Base-by-base conservation (phyloP, 805 yeast genomes). In the Nakazawaea wyomingensis region DNA sequence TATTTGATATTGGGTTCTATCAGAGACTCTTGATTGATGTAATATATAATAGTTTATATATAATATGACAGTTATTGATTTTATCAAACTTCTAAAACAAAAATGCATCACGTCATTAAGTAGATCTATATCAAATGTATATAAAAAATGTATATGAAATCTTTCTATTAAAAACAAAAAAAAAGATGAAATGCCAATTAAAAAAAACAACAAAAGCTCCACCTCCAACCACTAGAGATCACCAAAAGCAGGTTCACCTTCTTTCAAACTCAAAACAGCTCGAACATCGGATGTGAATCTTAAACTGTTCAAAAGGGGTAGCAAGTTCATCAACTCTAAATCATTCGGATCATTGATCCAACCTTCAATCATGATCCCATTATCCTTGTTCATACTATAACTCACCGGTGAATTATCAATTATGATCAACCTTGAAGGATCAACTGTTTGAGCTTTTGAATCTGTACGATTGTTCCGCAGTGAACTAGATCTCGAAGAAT, bases 311-410 rank as follows among this genome's bases (percentile, higher is more conserved):
- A 88, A 64, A 55, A 93, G 65, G 1, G 99, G 98, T 34, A 93
- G 61, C 41, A 93, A 64, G 53, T 88, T 81, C 61, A 93, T 66
- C 46, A 93, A 66, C 54, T 88, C 96, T 18, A 81, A 69, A 57
- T 93, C 99, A 29, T 82, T 76, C n/a, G 95, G 96, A 62, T 93
- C 99, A 56, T 85, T 87, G 49, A 93, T 88, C 99, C 99, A 93
- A 36, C 99, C 98, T 63, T 90, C 96, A 5, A 93, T 88, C 66
- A 84, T 80, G 18, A 93, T 82, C 1, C 96, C 99, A 56, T 93
- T 93, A 51, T 82, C 82, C 46, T 80, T 86, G 60, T 91, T 90
- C 59, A 78, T 65, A 13, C 87, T 81, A 59, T 86, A 93, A 55
- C 95, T 84, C 20, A 89, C 76, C 1, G 98, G 98, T 9, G 96